phyloP scores from a whole-genome alignment of 1,284 basidiomycete genomes.

The Papiliotrema laurentii region DNA sequence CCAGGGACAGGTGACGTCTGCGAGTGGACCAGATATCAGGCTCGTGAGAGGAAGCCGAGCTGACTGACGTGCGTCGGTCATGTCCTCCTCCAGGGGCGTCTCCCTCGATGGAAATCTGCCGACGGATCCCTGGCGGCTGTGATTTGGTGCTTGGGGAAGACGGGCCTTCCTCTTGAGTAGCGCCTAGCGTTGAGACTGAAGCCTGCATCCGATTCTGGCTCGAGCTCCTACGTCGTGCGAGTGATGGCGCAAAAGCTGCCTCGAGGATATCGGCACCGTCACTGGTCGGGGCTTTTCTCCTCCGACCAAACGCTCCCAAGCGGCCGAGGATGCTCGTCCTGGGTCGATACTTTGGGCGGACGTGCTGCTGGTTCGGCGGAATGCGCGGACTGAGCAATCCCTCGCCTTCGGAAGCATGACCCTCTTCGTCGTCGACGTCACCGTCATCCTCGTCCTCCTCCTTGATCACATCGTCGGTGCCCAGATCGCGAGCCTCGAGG shows the following conservation, averaged over 20 bases:
- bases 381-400: constrained; percentile 17
- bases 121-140: not conserved
- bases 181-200: constrained; percentile 2
- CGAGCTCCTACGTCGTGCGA: constrained; percentile 14
- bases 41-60: constrained; percentile 37
- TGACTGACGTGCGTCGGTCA: constrained; percentile 39
- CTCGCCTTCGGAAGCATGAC: constrained; percentile 14
- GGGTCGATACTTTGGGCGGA: constrained; percentile 13
- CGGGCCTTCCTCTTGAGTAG: not conserved
- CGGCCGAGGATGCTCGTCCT: constrained; percentile 20
- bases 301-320: constrained; percentile 10
- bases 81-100: constrained; percentile 17
- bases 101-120: constrained; percentile 14
- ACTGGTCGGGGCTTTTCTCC: constrained; percentile 10
- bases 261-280: constrained; percentile 44
- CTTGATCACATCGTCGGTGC: constrained; percentile 50
- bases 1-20: constrained; percentile 17
- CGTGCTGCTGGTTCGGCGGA: constrained; percentile 9
- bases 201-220: not conserved
- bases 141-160: not conserved
- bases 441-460: constrained; percentile 58
- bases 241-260: constrained; percentile 28
- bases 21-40: constrained; percentile 13
- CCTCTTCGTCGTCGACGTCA: constrained; percentile 56
- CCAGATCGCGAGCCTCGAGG: constrained; percentile 63